Percentiles rank a stretch among this genome's conserved stretches.
These are phyloP conservation scores for Durusdinium trenchii DNA, from an alignment of 73 alveolate genomes.

Conservation along the genomic window DNA sequence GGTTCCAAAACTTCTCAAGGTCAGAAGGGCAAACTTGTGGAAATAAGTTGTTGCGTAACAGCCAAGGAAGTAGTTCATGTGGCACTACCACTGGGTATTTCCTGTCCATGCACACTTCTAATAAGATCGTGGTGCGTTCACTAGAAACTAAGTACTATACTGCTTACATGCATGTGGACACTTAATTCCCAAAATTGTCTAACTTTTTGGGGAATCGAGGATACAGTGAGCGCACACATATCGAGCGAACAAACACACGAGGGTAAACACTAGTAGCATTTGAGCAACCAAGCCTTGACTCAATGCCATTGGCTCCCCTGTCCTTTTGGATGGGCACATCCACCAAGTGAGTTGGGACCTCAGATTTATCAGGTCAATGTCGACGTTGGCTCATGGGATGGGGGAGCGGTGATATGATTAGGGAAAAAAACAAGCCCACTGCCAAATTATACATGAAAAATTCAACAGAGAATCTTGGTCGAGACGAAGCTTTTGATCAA, in stretches of 20 bases:
- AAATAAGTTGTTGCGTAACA: background rate
- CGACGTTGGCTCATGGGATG: background rate
- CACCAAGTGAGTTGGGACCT: background rate
- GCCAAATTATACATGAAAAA: no score
- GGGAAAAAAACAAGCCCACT: no score
- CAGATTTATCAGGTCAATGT: background rate
- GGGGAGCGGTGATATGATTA: no score
- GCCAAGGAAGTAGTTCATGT: conserved; percentile 12
- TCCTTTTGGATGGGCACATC: background rate
- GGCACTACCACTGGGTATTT: background rate
- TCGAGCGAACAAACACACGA: background rate
- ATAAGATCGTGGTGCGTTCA: no score
- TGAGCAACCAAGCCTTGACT: background rate
- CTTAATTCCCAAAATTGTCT: no score
- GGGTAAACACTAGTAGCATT: no score
- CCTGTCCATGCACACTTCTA: background rate
- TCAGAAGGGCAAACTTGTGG: background rate
- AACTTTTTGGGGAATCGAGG: no score
- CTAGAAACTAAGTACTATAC: no score
- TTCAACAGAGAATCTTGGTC: background rate
- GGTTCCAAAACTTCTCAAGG: background rate
- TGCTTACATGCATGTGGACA: no score
- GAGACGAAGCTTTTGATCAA: background rate
- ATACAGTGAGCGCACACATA: background rate
- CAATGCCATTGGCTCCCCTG: background rate